These are phyloP conservation scores for Phytophthora megakarya DNA, from an alignment of 352 stramenopile genomes.

Conservation along the genomic window DNA sequence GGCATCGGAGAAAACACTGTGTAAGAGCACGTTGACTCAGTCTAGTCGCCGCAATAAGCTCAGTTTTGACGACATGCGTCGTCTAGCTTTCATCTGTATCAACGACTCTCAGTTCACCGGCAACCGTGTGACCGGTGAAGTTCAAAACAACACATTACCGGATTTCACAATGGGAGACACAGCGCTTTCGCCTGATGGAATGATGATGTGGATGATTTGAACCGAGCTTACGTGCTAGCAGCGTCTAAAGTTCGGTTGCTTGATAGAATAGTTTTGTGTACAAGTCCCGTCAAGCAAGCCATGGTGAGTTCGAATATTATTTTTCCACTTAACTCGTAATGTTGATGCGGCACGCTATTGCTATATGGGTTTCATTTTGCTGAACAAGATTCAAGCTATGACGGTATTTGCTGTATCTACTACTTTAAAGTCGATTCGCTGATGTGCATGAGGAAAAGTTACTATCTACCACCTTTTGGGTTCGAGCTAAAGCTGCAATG, in stretches of 20 bases:
- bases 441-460: too few relatives aligned
- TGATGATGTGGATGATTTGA: slow-evolving; percentile 92
- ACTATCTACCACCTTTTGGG: too few relatives aligned
- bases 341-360: too few relatives aligned
- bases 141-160: slow-evolving; percentile 62
- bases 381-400: too few relatives aligned
- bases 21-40: slow-evolving; percentile 65
- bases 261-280: background rate
- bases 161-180: slow-evolving; percentile 77
- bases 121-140: slow-evolving; percentile 46
- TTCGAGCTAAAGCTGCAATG: too few relatives aligned
- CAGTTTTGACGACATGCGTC: slow-evolving; percentile 69
- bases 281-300: background rate
- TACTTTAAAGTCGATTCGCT: too few relatives aligned
- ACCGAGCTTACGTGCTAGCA: background rate
- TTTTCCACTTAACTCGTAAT: too few relatives aligned
- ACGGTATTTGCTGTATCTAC: too few relatives aligned
- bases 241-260: background rate
- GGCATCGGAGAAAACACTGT: slow-evolving; percentile 71
- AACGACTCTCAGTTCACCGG: slow-evolving; percentile 78
- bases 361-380: too few relatives aligned
- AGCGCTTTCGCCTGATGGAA: slow-evolving; percentile 70
- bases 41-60: slow-evolving; percentile 78
- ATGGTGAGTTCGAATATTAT: background rate
- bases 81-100: slow-evolving; percentile 83